Percentiles rank a stretch among this genome's conserved stretches.
phyloP scores from a whole-genome alignment of 2,329 filamentous ascomycete species.

The Penicillium sclerotigenum region DNA sequence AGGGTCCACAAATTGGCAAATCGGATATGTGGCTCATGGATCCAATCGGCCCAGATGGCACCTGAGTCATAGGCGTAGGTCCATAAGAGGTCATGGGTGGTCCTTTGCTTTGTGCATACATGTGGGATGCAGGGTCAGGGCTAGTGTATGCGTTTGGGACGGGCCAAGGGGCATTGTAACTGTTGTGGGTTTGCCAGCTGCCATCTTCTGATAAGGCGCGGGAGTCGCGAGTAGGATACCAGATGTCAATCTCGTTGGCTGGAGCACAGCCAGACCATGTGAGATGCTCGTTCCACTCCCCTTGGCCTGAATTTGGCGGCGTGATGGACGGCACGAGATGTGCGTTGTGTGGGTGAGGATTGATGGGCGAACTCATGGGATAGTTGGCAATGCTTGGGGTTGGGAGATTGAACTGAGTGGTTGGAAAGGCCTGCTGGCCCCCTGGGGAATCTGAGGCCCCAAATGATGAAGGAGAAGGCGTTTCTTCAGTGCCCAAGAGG shows the following conservation, averaged over 20 bases:
- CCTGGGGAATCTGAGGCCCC: neutral
- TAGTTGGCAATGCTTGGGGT: neutral
- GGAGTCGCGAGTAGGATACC: neutral
- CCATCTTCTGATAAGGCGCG: neutral
- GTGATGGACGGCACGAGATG: neutral
- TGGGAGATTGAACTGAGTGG: neutral
- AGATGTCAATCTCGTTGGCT: neutral
- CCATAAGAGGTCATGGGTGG: neutral
- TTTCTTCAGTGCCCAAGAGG: slow-evolving; percentile 5
- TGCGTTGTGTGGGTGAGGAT: neutral
- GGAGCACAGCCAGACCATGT: neutral
- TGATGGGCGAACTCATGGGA: neutral
- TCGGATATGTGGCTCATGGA: neutral
- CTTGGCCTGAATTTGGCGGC: neutral
- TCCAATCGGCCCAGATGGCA: neutral
- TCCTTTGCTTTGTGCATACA: neutral
- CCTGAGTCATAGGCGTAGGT: neutral
- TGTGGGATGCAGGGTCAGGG: neutral
- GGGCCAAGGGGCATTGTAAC: neutral
- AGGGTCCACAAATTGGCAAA: neutral
- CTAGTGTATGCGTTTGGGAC: neutral
- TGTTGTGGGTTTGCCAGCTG: neutral
- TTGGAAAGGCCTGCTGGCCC: neutral
- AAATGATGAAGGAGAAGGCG: slow-evolving; percentile 11
- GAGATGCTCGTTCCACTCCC: neutral